Conservation (phyloP, 257 asterid species). For the Fraxinus pennsylvanica region DNA sequence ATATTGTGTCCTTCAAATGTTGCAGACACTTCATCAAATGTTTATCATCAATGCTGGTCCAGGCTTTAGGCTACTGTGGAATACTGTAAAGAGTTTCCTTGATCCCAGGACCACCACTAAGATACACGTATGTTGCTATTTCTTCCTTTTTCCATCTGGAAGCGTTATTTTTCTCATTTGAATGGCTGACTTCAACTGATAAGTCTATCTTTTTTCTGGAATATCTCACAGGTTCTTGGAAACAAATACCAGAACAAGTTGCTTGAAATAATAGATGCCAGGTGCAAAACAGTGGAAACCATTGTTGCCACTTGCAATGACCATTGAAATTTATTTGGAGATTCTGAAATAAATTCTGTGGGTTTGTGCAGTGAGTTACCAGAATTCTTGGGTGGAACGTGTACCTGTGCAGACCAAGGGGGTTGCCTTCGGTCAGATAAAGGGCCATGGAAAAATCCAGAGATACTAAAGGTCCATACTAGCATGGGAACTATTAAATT, state of each 20-base stretch:
- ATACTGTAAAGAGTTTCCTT: conserved; percentile 77
- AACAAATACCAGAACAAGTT: conserved; percentile 75
- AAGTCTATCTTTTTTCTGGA: conserved; percentile 26
- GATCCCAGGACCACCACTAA: conserved; percentile 96
- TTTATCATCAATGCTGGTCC: conserved; percentile 96
- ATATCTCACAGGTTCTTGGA: conserved; percentile 71
- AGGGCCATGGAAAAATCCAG: conserved; percentile 99
- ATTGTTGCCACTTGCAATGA: neutral
- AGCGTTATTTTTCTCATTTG: conserved; percentile 13
- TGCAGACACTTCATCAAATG: conserved; percentile 97
- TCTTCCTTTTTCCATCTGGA: conserved; percentile 24
- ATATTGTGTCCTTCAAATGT: conserved; percentile 28
- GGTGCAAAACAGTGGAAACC: conserved; percentile 47
- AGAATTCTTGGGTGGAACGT: conserved; percentile 84
- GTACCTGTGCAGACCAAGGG: conserved; percentile 82
- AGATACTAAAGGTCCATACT: conserved; percentile 72
- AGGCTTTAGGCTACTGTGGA: conserved; percentile 91
- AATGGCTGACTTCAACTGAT: neutral
- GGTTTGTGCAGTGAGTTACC: conserved; percentile 79
- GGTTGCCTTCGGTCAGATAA: conserved; percentile 95
- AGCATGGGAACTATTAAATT: conserved; percentile 5
- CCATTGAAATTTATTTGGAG: conserved; percentile 17
- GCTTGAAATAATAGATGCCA: conserved; percentile 84
- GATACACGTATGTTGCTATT: conserved; percentile 64
- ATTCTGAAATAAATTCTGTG: conserved; percentile 14